Evolutionary conservation across 306 rosid genomes (phyloP).

Genomic region (Betula pendula): DNA sequence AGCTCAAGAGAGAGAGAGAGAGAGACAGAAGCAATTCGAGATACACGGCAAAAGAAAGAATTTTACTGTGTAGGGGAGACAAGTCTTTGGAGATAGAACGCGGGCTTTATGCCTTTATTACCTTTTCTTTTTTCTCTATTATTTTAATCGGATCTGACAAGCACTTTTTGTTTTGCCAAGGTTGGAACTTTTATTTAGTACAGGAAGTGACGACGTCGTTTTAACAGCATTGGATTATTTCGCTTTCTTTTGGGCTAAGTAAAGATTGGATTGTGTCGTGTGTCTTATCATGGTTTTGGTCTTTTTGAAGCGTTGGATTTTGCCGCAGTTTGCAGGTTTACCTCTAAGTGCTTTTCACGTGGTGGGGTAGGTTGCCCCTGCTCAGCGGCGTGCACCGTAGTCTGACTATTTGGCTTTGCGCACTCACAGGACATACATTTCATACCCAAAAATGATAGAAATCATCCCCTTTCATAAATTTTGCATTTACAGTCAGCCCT

Average conservation of each 20-base stretch:
- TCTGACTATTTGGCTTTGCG: neutral
- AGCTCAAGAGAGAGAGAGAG: conserved; percentile 31
- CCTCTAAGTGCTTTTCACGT: conserved; percentile 38
- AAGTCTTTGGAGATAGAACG: conserved; percentile 40
- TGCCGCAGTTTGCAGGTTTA: conserved; percentile 27
- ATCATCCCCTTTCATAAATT: too few species aligned
- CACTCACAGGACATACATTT: too few species aligned
- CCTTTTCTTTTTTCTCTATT: conserved; percentile 38
- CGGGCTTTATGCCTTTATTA: conserved; percentile 35
- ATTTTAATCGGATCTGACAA: conserved; percentile 28
- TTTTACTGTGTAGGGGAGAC: conserved; percentile 35
- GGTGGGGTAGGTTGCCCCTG: conserved; percentile 39
- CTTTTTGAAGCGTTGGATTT: neutral
- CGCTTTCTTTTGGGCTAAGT: neutral
- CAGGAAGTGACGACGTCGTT: neutral
- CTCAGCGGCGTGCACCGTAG: neutral
- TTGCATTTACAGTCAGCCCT: too few species aligned
- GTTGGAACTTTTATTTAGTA: neutral
- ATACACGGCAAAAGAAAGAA: conserved; percentile 31
- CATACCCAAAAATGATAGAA: too few species aligned
- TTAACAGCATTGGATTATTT: neutral
- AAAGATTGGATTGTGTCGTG: neutral
- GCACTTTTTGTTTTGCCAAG: neutral
- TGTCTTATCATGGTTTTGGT: neutral
- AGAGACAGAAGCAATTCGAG: neutral